Evolutionary conservation across 768 basidiomycete species (phyloP).

Genomic region (Lactarius evosmus): DNA sequence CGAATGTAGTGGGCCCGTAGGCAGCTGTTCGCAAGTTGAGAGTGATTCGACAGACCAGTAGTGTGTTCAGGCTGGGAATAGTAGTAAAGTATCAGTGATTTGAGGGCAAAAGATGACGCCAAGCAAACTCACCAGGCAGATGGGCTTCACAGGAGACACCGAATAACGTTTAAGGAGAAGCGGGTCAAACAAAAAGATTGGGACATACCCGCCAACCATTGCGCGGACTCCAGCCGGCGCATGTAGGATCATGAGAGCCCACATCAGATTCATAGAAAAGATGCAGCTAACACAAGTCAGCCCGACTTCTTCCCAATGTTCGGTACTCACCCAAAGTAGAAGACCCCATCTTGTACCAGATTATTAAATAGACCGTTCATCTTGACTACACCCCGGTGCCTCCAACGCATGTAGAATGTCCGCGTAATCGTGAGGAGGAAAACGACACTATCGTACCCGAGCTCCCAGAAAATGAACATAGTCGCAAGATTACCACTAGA

Average conservation of each 20-base stretch:
- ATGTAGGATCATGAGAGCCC: slow-evolving; percentile 28
- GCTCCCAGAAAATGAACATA: slow-evolving; percentile 27
- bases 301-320: background rate
- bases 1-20: slow-evolving; percentile 18
- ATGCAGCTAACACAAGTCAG: slow-evolving; percentile 18
- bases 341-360: slow-evolving; percentile 22
- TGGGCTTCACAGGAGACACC: slow-evolving; percentile 11
- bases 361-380: slow-evolving; percentile 2
- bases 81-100: background rate
- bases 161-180: background rate
- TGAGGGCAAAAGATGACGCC: too few species aligned
- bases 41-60: slow-evolving; percentile 27
- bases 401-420: slow-evolving; percentile 25
- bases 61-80: slow-evolving; percentile 20
- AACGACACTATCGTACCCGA: slow-evolving; percentile 24
- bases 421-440: slow-evolving; percentile 26
- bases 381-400: slow-evolving; percentile 7
- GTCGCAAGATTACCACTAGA: slow-evolving; percentile 18
- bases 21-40: slow-evolving; percentile 26
- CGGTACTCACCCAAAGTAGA: slow-evolving; percentile 26
- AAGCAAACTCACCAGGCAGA: slow-evolving; percentile 19
- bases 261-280: slow-evolving; percentile 26
- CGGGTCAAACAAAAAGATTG: background rate
- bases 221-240: slow-evolving; percentile 27
- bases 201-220: slow-evolving; percentile 24